These are phyloP conservation scores for Bipolaris victoriae DNA, from an alignment of 2,329 filamentous ascomycete species.

Conservation along the genomic window DNA sequence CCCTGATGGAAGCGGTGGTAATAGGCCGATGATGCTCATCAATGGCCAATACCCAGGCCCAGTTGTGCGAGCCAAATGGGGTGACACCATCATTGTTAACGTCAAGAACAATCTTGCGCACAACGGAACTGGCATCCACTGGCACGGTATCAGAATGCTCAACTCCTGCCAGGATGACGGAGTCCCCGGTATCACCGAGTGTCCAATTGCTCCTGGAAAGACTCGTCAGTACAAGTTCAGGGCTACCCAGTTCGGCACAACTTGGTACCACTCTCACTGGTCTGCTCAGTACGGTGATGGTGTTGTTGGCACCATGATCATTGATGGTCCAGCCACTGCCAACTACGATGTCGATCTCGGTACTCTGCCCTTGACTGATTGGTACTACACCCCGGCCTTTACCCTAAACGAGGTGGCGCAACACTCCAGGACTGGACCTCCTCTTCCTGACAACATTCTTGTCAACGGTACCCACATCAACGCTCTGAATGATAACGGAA, in stretches of 20 bases:
- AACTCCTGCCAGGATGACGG: conserved; percentile 60
- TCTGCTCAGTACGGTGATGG: conserved; percentile 53
- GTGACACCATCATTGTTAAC: conserved; percentile 50
- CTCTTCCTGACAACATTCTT: conserved; percentile 53
- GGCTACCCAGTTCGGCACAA: conserved; percentile 57
- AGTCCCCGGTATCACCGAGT: conserved; percentile 62
- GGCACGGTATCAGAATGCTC: conserved; percentile 55
- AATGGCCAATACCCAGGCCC: conserved; percentile 70
- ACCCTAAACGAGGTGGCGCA: conserved; percentile 39
- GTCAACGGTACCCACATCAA: conserved; percentile 63
- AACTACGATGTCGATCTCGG: conserved; percentile 67
- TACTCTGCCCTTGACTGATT: conserved; percentile 65
- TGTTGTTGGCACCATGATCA: conserved; percentile 49
- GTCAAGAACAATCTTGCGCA: conserved; percentile 48
- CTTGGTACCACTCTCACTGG: conserved; percentile 55
- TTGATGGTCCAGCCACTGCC: conserved; percentile 51
- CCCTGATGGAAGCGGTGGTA: conserved; percentile 48
- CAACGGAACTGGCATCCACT: conserved; percentile 60
- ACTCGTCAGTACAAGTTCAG: conserved; percentile 64
- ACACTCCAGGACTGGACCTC: conserved; percentile 44
- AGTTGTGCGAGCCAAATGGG: conserved; percentile 43
- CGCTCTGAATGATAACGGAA: conserved; percentile 48
- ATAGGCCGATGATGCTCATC: conserved; percentile 51
- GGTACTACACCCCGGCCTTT: conserved; percentile 58
- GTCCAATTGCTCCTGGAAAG: conserved; percentile 68